phyloP scores from a whole-genome alignment of 306 rosid species.

The Albizia julibrissin region DNA sequence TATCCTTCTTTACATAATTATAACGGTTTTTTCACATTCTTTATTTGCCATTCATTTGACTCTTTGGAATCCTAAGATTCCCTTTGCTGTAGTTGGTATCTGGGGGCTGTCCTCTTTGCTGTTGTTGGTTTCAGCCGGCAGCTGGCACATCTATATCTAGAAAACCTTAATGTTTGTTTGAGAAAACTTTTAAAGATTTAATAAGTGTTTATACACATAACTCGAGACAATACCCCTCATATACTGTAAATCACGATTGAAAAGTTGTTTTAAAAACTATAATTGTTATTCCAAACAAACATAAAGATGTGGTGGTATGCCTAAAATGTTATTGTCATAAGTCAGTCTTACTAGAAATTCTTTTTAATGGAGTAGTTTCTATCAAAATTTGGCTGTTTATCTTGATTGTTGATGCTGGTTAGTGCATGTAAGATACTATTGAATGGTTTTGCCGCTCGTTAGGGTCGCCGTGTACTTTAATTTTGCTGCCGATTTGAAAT shows the following conservation, averaged over 20 bases:
- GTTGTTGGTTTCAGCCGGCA: background rate
- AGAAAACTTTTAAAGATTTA: too few species aligned
- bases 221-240: too few species aligned
- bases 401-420: background rate
- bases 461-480: background rate
- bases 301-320: background rate
- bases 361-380: background rate
- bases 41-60: background rate
- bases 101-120: background rate
- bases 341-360: background rate
- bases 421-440: background rate
- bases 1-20: conserved; percentile 47
- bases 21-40: background rate
- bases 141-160: too few species aligned
- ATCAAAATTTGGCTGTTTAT: conserved; percentile 6
- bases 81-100: background rate
- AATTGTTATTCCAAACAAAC: too few species aligned
- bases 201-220: too few species aligned
- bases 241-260: too few species aligned
- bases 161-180: too few species aligned
- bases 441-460: background rate
- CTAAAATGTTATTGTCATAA: background rate
- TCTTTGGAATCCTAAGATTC: conserved; percentile 22
- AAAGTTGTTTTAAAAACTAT: too few species aligned
- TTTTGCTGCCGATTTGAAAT: background rate